Evolutionary conservation across 1,284 basidiomycete genomes (phyloP), one percentile per base, ranked within the genome.

Genomic region (Trametes pubescens): DNA sequence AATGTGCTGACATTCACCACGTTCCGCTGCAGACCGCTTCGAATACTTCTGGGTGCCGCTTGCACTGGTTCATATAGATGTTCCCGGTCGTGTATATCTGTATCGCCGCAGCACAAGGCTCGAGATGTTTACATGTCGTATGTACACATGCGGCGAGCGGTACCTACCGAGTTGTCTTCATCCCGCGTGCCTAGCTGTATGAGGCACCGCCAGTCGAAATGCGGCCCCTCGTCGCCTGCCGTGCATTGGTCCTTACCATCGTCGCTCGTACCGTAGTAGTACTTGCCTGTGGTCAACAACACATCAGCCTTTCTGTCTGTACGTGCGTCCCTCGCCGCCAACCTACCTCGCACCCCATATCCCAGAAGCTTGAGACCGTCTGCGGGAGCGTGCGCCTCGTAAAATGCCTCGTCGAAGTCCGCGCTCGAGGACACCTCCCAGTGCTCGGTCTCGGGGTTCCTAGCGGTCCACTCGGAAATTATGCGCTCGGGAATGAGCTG

Each of bases 361-460:
- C 65, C 65, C 2, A 67, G 59, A 13, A 67, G 46, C 49, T 67
- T 67, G 13, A 67, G 57, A 4, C 60, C 60, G 14, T 53, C 26
- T 1, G 51, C 56, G 22, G 62, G 60, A 22, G 49, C 65, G 48
- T 61, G 58, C 18, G 16, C 29, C 16, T 61, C 40, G n/a, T 64
- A 58, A 4, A 48, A 35, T 26, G 51, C 53, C 11, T 58, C 47
- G 24, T 64, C 56, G 9, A 34, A 43, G 11, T 40, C 16, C 35
- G 9, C 16, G 18, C 44, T 47, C 9, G 7, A 21, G 7, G 21
- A 32, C 26, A 24, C 51, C 34, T 47, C 52, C 21, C 57, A 29
- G 55, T 62, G 51, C 52, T 9, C 37, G 4, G 44, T 46, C 46
- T 67, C 65, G 4, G 49, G 51, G 5, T 22, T 46, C 4, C 62